Evolutionary conservation across 2,329 filamentous ascomycete genomes (phyloP), one percentile per base, ranked within the genome.

Genomic region (Ascochyta clinopodiicola): DNA sequence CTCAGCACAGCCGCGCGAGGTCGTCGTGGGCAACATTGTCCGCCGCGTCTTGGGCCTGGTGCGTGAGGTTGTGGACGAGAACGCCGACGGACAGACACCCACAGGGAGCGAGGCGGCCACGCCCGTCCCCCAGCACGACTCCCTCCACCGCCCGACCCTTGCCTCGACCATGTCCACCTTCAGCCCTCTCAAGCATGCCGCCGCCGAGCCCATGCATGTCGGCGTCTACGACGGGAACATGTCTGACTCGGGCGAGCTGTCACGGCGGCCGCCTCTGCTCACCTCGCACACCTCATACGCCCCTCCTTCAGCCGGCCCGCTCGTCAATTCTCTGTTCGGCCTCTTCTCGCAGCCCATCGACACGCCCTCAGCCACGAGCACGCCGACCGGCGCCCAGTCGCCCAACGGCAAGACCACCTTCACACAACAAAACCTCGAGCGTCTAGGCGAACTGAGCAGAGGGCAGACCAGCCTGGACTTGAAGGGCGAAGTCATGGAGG

Each of bases 11-110:
- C 94, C 94, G 15, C 86, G 89, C 57, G 95, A 98, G 78, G 88
- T 96, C 66, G 91, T 92, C 5, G 92, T 97, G 39, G 94, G 92
- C 47, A 99, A 99, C 71, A 93, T 99, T 64, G 91, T 97, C 42
- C 87, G 93, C 57, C 88, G 95, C 59, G 90, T 98, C 2, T 81
- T 99, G 34, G 91, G 92, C 38, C 83, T 99, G 61, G 95, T 99
- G 62, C 87, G 95, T 46, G 93, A 97, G 70, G 93, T 98, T 70
- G 90, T 91, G 35, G 88, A 91, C 66, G 91, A 96, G 67, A 89
- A 92, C 64, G 81, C 88, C 54, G 90, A 90, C 57, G 87, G 79
- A 44, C 84, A 83, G 36, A 80, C 88, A 54, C 78, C 77, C 44
- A 75, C 77, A 65, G 72, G 81, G 32, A 88, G 84, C 72, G 88